Evolutionary conservation across 257 asterid species (phyloP), one percentile per base, ranked within the genome.

Genomic region (Solanum sparsipilum): DNA sequence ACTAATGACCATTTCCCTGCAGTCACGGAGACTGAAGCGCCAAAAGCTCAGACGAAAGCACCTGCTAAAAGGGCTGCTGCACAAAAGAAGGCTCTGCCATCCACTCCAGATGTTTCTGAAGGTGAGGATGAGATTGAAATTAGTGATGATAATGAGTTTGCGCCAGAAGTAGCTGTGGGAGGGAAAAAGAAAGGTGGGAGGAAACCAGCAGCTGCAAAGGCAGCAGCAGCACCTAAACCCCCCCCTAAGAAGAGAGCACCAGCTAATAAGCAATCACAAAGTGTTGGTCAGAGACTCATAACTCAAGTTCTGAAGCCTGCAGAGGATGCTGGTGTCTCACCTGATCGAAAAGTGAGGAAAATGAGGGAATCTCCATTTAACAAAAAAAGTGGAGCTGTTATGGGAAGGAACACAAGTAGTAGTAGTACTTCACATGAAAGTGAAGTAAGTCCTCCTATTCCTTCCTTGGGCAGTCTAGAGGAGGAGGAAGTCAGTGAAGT

Each of bases 301-400:
- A 95, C 98, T 1, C 95, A 95, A 41, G 93, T 93, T 65, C 87
- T 95, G 39, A 92, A 94, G 88, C 93, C 98, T 36, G 89, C 91
- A 9, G 95, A 89, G 29, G 87, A 81, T 84, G 39, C 79, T 65
- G 87, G 85, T 27, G 81, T 86, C 82, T 93, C 99, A 6, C 99
- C 98, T 9, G 98, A 94, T 65, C 96, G 90, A 88, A 97, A 95
- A 88, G 97, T 94, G 85, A 95, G 98, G 92, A 93, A 91, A 87
- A 93, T 93, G 97, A 94, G 99, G 86, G 93, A 89, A 11, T 97
- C 99, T 8, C 99, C 99, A 3, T 97, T 95, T 88, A 95, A 97
- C 95, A 96, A 96, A 95, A 96, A 97, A 89, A 96, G 98, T 88
- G 93, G 98, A 76, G 93, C 98, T 56, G 35, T 94, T 75, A 76